Conservation (phyloP, 345 rosid genomes). For the Citrus medica region DNA sequence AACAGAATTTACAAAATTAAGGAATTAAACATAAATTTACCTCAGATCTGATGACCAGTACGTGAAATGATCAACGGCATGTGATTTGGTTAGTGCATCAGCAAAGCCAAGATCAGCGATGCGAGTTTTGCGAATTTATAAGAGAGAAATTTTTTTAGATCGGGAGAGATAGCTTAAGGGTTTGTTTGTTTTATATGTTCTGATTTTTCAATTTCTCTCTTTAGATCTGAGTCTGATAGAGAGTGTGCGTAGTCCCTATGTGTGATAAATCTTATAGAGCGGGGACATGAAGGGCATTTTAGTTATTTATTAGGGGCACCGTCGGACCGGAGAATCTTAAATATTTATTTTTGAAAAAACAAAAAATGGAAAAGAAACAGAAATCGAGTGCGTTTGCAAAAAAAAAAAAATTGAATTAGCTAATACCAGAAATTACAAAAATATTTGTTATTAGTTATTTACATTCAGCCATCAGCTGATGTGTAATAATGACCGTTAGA, state of each 20-base stretch:
- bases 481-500: neutral
- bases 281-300: constrained; percentile 11
- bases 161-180: constrained; percentile 4
- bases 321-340: neutral
- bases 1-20: neutral
- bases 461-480: neutral
- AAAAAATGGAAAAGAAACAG: neutral
- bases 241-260: too few relatives aligned
- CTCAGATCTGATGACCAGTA: constrained; percentile 59
- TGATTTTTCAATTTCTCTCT: constrained; percentile 2
- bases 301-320: neutral
- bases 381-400: neutral
- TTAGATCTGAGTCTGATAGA: constrained; percentile 18
- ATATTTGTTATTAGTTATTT: neutral
- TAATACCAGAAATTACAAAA: neutral
- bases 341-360: neutral
- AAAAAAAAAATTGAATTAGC: too few relatives aligned
- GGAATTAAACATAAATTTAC: constrained; percentile 25
- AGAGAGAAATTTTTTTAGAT: neutral
- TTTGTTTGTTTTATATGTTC: neutral
- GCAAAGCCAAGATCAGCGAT: constrained; percentile 8
- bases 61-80: neutral
- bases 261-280: neutral
- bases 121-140: neutral
- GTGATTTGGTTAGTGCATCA: constrained; percentile 8